Base-by-base conservation (phyloP, 768 basidiomycete species). In the Boletus insuetus region DNA sequence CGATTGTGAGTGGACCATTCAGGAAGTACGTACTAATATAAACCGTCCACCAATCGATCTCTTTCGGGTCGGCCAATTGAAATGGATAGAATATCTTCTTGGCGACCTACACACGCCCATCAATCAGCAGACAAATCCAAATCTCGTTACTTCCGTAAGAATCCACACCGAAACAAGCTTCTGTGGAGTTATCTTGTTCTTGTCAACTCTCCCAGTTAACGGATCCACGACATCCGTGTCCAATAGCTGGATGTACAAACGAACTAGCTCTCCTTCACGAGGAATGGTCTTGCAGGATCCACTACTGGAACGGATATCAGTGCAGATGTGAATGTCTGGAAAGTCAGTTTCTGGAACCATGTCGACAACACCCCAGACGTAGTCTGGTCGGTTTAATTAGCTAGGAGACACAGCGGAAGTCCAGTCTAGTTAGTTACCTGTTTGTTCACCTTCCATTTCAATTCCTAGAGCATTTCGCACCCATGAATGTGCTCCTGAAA, bases 361-460 rank as follows among this genome's bases (percentile, higher is more conserved):
- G 13, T 51, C 51, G n/a, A 51, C 20, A 29, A 51, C 51, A 29
- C 51, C 42, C 51, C 51, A 51, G 35, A 51, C 10, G 9, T 43
- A 26, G 2, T 44, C 51, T 51, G 42, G n/a, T 17, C 17, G 9
- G 20, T 17, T 11, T 22, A 2, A 35, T 37, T 11, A 38, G 43
- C 11, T 16, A 6, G 8, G 16, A 19, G 24, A 29, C 9, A 20
- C 1, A 22, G 22, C 26, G 6, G 26, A 29, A 9, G 26, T 29
- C n/a, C 10, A 19, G 51, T 22, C 20, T 3, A 1, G 35, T 52
- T 17, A 29, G 16, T 17, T 22, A 46, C 51, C 51, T 26, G 20
- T 22, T 51, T 31, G 37, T 14, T 29, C 17, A 12, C 17, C 38
- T 19, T 39, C 38, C 38, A 39, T 39, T 14, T 39, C 2, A 1